Conservation (phyloP, 352 stramenopile genomes). For the Pythium myriotylum region DNA sequence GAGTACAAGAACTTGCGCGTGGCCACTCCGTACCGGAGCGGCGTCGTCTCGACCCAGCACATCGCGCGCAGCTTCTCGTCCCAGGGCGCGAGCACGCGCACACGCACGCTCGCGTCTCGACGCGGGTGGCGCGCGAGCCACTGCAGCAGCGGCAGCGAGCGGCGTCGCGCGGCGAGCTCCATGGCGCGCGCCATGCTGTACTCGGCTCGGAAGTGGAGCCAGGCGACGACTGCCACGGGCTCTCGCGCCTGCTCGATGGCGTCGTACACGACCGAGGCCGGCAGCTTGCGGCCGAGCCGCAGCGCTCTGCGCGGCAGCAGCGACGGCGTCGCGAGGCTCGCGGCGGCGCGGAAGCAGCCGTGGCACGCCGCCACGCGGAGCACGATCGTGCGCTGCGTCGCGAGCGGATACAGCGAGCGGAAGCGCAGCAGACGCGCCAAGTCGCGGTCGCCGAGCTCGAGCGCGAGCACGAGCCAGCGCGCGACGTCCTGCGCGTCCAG, state of each 20-base stretch:
- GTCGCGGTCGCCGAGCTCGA: not conserved
- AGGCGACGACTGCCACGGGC: not conserved
- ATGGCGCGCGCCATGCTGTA: not conserved
- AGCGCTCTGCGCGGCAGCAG: too few species aligned
- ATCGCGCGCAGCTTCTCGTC: not conserved
- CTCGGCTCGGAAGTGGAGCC: not conserved
- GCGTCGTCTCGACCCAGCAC: slow-evolving; percentile 4
- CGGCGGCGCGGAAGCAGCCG: slow-evolving; percentile 3
- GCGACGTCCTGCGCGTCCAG: not conserved
- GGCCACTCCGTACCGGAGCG: not conserved
- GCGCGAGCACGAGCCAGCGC: slow-evolving; percentile 1
- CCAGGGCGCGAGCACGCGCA: not conserved
- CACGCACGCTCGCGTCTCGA: too few species aligned
- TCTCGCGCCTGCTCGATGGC: not conserved
- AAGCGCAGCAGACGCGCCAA: not conserved
- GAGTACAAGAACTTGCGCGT: not conserved
- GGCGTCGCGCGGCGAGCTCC: not conserved
- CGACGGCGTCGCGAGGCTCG: not conserved
- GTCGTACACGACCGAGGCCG: slow-evolving; percentile 4
- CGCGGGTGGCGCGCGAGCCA: not conserved
- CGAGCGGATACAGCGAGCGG: slow-evolving; percentile 9
- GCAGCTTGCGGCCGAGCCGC: too few species aligned
- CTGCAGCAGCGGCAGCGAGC: slow-evolving; percentile 2
- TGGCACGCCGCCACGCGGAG: not conserved
- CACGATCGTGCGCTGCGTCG: not conserved